Evolutionary conservation across 192 early-diverging fungal genomes (phyloP), one percentile per base, ranked within the genome.

Genomic region (Coemansia sp.): DNA sequence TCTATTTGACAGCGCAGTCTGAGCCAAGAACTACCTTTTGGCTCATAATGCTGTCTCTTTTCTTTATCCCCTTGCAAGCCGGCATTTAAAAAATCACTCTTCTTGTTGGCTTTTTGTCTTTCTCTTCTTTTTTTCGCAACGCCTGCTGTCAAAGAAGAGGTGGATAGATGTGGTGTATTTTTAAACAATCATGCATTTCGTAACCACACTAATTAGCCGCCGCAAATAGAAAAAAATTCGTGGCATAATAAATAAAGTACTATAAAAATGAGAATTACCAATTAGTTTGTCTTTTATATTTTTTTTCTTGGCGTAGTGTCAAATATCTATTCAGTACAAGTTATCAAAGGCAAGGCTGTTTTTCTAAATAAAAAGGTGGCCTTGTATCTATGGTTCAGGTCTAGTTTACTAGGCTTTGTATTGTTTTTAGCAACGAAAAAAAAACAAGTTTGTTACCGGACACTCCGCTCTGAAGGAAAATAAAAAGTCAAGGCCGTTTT

Each of bases 1-100:
- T 3, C 36, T 76, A 51, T 75, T 66, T 24, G 60, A 56, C 18
- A 11, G 4, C 39, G 3, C 30, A 32, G 8, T 32, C 30, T n/a
- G n/a, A n/a, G n/a, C n/a, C n/a, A n/a, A n/a, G n/a, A n/a, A n/a
- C n/a, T n/a, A n/a, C n/a, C n/a, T n/a, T 34, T 50, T 49, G 49
- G 29, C 23, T n/a, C 46, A 30, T 30, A 20, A 25, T 6, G 24
- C 49, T 47, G 30, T 58, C 25, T 56, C 19, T 55, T 63, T 55
- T 62, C n/a, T n/a, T n/a, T n/a, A n/a, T 27, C 16, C 34, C 34
- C 16, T 27, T 45, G 13, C 14, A 42, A 16, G 39, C 14, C 39
- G 13, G 14, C 39, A 42, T 42, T 3, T 8, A 14, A 42, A 42
- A 42, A 42, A 16, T n/a, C n/a, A n/a, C n/a, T n/a, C n/a, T n/a